These are phyloP conservation scores for Aspergillus alliaceus DNA, from an alignment of 2,329 filamentous ascomycete genomes.

Conservation along the genomic window DNA sequence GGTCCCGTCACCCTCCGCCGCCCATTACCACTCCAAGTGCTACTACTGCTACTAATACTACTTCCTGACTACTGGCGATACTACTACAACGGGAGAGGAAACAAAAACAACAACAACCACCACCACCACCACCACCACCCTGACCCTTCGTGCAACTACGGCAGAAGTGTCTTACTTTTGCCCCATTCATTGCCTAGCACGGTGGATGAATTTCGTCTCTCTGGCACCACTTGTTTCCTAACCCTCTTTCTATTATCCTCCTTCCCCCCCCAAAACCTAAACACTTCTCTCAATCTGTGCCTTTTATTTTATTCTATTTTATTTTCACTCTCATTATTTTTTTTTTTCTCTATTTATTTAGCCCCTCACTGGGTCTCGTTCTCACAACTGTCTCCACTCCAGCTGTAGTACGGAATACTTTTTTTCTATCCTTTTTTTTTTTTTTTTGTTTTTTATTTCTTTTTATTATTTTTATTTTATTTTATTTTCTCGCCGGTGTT, in stretches of 20 bases:
- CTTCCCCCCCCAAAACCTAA: background rate
- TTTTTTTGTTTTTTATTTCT: background rate
- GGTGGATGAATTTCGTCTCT: background rate
- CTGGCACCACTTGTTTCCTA: background rate
- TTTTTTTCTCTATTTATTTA: conserved; percentile 9
- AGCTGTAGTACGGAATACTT: conserved; percentile 10
- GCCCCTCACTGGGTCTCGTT: background rate
- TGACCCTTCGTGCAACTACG: conserved; percentile 1
- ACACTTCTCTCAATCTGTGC: conserved; percentile 9
- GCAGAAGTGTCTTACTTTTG: background rate
- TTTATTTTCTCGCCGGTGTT: conserved; percentile 14
- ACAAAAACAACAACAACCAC: conserved; percentile 1
- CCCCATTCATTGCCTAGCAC: background rate
- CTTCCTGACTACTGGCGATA: conserved; percentile 2
- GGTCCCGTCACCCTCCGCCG: conserved; percentile 9
- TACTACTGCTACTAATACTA: conserved; percentile 9
- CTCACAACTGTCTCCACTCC: conserved; percentile 11
- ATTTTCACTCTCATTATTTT: no score
- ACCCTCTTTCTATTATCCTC: background rate
- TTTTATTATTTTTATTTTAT: background rate
- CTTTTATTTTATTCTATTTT: conserved; percentile 12
- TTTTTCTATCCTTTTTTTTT: background rate
- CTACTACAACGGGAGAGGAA: conserved; percentile 2
- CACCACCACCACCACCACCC: conserved; percentile 2
- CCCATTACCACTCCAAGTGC: conserved; percentile 1